These are phyloP conservation scores for Coemansia sp. DNA, from an alignment of 192 early-diverging fungal species.

Conservation along the genomic window DNA sequence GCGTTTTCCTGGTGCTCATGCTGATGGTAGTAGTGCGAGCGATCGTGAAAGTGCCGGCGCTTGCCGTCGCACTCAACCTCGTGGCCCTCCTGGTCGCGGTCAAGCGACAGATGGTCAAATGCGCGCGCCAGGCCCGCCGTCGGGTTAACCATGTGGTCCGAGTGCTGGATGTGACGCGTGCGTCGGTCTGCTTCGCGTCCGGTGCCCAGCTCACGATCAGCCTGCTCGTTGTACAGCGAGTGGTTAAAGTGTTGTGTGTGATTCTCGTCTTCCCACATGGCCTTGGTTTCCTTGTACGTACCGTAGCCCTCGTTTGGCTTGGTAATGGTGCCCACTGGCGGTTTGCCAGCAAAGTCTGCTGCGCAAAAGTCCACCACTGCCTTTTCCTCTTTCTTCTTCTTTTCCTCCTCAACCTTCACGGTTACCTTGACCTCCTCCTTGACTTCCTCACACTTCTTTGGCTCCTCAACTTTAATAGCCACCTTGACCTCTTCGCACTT, in stretches of 20 bases:
- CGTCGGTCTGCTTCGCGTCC: slow-evolving; percentile 46
- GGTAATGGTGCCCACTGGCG: slow-evolving; percentile 47
- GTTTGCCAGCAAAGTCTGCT: slow-evolving; percentile 43
- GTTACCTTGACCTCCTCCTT: slow-evolving; percentile 45
- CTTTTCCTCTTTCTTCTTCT: slow-evolving; percentile 39
- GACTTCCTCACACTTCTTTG: slow-evolving; percentile 17
- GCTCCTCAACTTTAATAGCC: slow-evolving; percentile 47
- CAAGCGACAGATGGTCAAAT: slow-evolving; percentile 55
- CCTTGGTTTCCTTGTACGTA: slow-evolving; percentile 58
- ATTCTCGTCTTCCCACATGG: slow-evolving; percentile 57
- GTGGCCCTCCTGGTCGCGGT: slow-evolving; percentile 56
- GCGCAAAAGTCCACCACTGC: slow-evolving; percentile 47
- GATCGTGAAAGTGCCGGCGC: slow-evolving; percentile 53
- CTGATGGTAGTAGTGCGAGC: slow-evolving; percentile 59
- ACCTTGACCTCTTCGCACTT: slow-evolving; percentile 46
- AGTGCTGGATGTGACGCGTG: slow-evolving; percentile 55
- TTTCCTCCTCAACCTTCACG: slow-evolving; percentile 48
- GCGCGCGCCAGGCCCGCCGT: slow-evolving; percentile 51
- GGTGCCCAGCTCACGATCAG: slow-evolving; percentile 47
- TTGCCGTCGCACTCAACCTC: slow-evolving; percentile 53
- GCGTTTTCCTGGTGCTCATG: slow-evolving; percentile 59
- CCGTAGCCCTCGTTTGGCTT: slow-evolving; percentile 57
- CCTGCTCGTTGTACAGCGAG: slow-evolving; percentile 59
- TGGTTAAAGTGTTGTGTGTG: slow-evolving; percentile 58
- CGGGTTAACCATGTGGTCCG: slow-evolving; percentile 55